Evolutionary conservation across 1,284 basidiomycete species (phyloP).

Genomic region (Erythrobasidium hasegawianum): DNA sequence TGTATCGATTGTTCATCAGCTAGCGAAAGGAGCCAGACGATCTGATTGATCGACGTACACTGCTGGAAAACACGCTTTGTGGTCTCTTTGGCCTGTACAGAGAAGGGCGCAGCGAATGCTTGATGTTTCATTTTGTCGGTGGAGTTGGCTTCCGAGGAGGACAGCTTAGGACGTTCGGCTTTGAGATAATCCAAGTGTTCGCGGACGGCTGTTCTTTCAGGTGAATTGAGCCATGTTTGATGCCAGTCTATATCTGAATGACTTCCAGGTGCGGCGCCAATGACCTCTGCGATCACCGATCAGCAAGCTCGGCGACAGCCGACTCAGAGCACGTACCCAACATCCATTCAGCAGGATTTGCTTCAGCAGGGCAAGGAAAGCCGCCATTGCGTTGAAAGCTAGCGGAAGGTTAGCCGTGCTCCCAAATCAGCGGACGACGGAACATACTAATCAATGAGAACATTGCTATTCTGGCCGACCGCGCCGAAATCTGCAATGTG

Average conservation of each 20-base stretch:
- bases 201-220: slow-evolving; percentile 51
- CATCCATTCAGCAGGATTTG: slow-evolving; percentile 55
- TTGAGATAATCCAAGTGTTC: slow-evolving; percentile 53
- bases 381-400: slow-evolving; percentile 55
- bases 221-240: slow-evolving; percentile 62
- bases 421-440: too few relatives aligned
- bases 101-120: slow-evolving; percentile 58
- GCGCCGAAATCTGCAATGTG: slow-evolving; percentile 58
- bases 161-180: slow-evolving; percentile 43
- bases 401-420: too few relatives aligned
- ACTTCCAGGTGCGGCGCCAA: slow-evolving; percentile 67
- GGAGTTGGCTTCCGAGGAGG: slow-evolving; percentile 22
- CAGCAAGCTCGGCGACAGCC: too few relatives aligned
- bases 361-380: slow-evolving; percentile 52
- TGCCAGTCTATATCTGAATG: slow-evolving; percentile 70
- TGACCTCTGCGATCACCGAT: slow-evolving; percentile 53
- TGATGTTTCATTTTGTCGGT: slow-evolving; percentile 46
- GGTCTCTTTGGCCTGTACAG: slow-evolving; percentile 57
- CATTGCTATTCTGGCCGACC: slow-evolving; percentile 55
- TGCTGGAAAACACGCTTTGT: slow-evolving; percentile 57
- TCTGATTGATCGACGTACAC: slow-evolving; percentile 64
- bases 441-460: slow-evolving; percentile 52
- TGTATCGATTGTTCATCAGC: too few relatives aligned
- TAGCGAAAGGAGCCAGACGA: slow-evolving; percentile 53
- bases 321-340: slow-evolving; percentile 42